These are phyloP conservation scores for Diutina mesorugosa DNA, from an alignment of 1,139 yeast species.

Conservation along the genomic window DNA sequence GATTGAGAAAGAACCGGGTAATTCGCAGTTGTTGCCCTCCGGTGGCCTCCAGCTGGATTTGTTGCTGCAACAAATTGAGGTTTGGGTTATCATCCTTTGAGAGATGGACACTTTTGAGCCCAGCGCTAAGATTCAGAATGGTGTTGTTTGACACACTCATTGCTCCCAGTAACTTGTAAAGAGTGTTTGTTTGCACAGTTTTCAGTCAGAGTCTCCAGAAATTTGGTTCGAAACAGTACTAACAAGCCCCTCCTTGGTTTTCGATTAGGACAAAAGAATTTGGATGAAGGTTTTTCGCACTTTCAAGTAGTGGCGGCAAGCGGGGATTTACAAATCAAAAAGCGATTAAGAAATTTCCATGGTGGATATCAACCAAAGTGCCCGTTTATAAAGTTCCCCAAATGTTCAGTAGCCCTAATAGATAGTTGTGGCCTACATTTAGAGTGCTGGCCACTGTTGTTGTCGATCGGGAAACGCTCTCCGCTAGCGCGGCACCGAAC, in stretches of 20 bases:
- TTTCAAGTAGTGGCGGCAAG: not conserved
- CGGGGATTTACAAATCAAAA: not conserved
- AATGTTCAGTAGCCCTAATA: not conserved
- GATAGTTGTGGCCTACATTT: not conserved
- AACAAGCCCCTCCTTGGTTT: not conserved
- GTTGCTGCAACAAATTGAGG: constrained; percentile 27
- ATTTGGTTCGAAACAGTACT: not conserved
- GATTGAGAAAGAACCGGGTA: constrained; percentile 61
- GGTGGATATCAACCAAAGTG: not conserved
- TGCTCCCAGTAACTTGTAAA: not conserved
- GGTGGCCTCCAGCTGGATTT: constrained; percentile 25
- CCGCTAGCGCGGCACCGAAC: not conserved
- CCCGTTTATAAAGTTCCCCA: not conserved
- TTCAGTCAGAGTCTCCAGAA: not conserved
- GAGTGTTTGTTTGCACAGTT: not conserved
- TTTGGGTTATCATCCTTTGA: constrained; percentile 30
- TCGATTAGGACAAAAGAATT: not conserved
- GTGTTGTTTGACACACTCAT: constrained; percentile 7
- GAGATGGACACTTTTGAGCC: constrained; percentile 32
- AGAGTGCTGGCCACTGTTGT: not conserved
- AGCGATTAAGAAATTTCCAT: not conserved
- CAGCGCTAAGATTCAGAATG: constrained; percentile 36
- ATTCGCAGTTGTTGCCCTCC: constrained; percentile 42
- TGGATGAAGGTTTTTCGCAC: not conserved
- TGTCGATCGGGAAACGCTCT: not conserved